A percentile compares a stretch with the other conserved stretches of the same genome.
Conservation (phyloP, 148 eudicot species). For the Cornus suecica region DNA sequence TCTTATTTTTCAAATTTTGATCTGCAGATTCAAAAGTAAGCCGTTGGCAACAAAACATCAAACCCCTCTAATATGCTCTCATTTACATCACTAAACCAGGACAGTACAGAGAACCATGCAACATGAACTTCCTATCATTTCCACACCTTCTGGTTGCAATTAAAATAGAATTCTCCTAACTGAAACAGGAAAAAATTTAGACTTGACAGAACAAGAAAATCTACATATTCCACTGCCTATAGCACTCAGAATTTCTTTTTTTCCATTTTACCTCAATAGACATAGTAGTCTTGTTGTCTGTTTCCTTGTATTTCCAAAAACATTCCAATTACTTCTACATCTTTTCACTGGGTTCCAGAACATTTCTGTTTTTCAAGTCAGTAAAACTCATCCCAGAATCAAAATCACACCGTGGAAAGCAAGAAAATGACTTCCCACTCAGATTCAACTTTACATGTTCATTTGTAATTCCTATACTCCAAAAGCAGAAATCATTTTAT, state of each 20-base stretch:
- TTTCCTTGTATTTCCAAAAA: neutral
- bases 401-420: neutral
- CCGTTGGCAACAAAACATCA: neutral
- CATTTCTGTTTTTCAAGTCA: neutral
- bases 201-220: neutral
- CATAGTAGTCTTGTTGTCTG: neutral
- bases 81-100: neutral
- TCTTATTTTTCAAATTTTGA: too few species aligned
- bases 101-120: neutral
- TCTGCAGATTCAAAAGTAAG: neutral
- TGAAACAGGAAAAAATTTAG: neutral
- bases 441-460: neutral
- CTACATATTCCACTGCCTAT: neutral
- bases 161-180: neutral
- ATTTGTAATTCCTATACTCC: neutral
- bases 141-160: neutral
- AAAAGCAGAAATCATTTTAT: neutral
- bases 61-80: neutral
- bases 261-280: too few species aligned
- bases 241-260: neutral
- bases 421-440: neutral
- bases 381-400: neutral
- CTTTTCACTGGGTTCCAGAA: neutral
- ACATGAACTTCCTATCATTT: neutral
- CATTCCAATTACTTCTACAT: neutral